Conservation (phyloP, 768 basidiomycete species). For the Kwoniella dejecticola region DNA sequence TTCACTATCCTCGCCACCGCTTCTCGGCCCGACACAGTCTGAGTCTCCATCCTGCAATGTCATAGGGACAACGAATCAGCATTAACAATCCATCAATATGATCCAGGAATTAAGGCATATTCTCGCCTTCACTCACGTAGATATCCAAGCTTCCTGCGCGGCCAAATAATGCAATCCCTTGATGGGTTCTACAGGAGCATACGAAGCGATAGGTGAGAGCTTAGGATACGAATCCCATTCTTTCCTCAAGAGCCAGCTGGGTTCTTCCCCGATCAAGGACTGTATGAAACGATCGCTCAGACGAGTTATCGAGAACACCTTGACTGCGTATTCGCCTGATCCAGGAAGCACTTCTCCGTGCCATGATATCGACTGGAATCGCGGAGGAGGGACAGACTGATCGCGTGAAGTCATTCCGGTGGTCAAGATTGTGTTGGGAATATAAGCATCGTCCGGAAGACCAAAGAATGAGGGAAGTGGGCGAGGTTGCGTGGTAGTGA, state of each 20-base stretch:
- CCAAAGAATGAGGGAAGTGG: constrained; percentile 72
- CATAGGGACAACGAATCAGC: neutral
- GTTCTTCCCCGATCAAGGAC: constrained; percentile 63
- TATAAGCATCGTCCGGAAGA: constrained; percentile 49
- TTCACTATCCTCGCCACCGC: constrained; percentile 75
- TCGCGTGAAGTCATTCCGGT: constrained; percentile 57
- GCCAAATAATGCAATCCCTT: constrained; percentile 86
- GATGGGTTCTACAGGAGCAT: constrained; percentile 77
- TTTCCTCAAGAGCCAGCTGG: constrained; percentile 82
- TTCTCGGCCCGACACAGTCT: constrained; percentile 79
- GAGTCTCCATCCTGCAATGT: constrained; percentile 80
- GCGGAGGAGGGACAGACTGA: constrained; percentile 64
- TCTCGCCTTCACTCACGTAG: constrained; percentile 31
- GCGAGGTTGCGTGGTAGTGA: constrained; percentile 71
- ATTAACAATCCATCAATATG: neutral
- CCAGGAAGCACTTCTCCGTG: constrained; percentile 62
- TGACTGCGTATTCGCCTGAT: constrained; percentile 71
- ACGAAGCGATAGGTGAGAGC: constrained; percentile 66
- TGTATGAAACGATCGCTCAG: constrained; percentile 72
- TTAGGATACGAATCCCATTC: constrained; percentile 59
- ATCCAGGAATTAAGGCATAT: too few relatives aligned
- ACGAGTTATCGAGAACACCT: constrained; percentile 75
- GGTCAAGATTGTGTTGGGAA: constrained; percentile 73
- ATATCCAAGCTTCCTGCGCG: constrained; percentile 79
- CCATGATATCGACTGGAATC: constrained; percentile 86